phyloP scores from a whole-genome alignment of 768 basidiomycete species.

The Trametes elegans region DNA sequence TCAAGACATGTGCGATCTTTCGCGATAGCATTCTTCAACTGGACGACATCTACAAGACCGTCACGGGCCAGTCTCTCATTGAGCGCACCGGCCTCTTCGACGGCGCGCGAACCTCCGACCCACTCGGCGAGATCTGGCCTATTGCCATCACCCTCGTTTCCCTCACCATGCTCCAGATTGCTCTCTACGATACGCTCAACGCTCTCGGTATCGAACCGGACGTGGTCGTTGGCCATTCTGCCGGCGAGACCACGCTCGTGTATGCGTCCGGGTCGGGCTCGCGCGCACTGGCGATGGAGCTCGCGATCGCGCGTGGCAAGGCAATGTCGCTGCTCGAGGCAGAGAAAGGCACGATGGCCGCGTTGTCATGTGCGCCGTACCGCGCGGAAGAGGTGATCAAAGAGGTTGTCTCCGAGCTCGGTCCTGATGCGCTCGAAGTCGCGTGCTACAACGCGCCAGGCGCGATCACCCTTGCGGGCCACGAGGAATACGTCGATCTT shows the following conservation, averaged over 20 bases:
- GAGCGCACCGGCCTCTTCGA: slow-evolving; percentile 37
- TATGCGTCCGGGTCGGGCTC: slow-evolving; percentile 44
- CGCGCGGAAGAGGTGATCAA: slow-evolving; percentile 31
- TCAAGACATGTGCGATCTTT: slow-evolving; percentile 35
- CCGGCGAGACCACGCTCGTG: slow-evolving; percentile 44
- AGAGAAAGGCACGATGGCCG: slow-evolving; percentile 44
- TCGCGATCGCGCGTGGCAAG: slow-evolving; percentile 42
- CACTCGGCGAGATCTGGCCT: slow-evolving; percentile 27
- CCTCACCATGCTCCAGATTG: slow-evolving; percentile 45
- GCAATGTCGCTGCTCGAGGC: slow-evolving; percentile 35
- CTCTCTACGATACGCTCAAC: slow-evolving; percentile 39
- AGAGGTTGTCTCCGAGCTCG: slow-evolving; percentile 12
- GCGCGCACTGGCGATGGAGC: slow-evolving; percentile 40
- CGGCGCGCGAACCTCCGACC: slow-evolving; percentile 8
- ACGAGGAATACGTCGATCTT: slow-evolving; percentile 21
- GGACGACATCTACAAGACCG: slow-evolving; percentile 33
- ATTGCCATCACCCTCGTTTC: slow-evolving; percentile 41
- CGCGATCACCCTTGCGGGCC: slow-evolving; percentile 40
- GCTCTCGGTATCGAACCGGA: slow-evolving; percentile 38
- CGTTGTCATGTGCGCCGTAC: slow-evolving; percentile 34
- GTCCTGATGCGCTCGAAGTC: slow-evolving; percentile 33
- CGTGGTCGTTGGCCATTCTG: slow-evolving; percentile 45
- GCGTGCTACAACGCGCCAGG: slow-evolving; percentile 41
- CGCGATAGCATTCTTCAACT: slow-evolving; percentile 37
- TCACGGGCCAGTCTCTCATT: slow-evolving; percentile 38